phyloP scores from a whole-genome alignment of 2,329 filamentous ascomycete genomes.

The Botrytis galanthina region DNA sequence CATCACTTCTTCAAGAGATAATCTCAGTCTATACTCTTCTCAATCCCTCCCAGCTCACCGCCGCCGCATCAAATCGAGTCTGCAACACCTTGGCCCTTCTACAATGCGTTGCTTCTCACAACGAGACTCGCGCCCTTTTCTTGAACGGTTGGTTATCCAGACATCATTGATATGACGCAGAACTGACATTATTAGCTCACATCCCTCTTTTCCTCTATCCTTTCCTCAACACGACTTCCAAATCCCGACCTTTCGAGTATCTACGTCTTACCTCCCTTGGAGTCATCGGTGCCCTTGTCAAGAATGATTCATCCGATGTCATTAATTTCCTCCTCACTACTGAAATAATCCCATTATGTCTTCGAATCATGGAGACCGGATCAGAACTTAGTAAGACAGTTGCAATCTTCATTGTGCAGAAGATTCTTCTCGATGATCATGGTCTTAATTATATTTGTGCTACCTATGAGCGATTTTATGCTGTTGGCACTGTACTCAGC shows the following conservation, averaged over 20 bases:
- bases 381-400: constrained; percentile 98
- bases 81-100: constrained; percentile 95
- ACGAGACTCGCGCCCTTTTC: constrained; percentile 91
- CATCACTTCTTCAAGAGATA: constrained; percentile 93
- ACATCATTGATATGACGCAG: not conserved
- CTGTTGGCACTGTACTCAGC: constrained; percentile 92
- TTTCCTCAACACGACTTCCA: constrained; percentile 97
- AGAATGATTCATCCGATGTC: constrained; percentile 97
- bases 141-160: constrained; percentile 67
- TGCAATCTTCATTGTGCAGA: constrained; percentile 99
- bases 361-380: constrained; percentile 98
- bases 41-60: constrained; percentile 94
- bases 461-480: constrained; percentile 97
- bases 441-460: constrained; percentile 98
- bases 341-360: constrained; percentile 95
- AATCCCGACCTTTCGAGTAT: constrained; percentile 96
- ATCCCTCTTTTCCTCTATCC: constrained; percentile 97
- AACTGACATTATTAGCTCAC: constrained; percentile 63
- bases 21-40: constrained; percentile 97
- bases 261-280: constrained; percentile 92
- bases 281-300: constrained; percentile 94
- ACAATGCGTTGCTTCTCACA: constrained; percentile 96
- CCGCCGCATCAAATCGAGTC: constrained; percentile 94
- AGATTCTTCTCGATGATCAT: constrained; percentile 95
- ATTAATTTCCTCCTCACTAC: constrained; percentile 99